phyloP scores from a whole-genome alignment of 2,329 filamentous ascomycete genomes.

The Aspergillus carbonarius region DNA sequence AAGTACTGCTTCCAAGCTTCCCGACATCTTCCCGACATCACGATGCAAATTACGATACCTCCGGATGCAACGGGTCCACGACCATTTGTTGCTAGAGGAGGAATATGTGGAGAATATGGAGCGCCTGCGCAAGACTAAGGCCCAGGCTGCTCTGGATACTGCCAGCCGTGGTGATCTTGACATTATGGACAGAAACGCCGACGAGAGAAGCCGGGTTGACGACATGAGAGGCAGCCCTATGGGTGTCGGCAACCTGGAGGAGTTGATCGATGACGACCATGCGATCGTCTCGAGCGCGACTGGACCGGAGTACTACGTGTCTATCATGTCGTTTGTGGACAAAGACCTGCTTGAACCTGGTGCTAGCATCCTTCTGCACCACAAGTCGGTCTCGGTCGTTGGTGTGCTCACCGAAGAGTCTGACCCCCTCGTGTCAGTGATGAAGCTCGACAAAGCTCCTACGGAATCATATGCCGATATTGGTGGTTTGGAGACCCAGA shows the following conservation, averaged over 20 bases:
- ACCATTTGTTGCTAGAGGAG: slow-evolving; percentile 93
- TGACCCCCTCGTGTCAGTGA: slow-evolving; percentile 92
- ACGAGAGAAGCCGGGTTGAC: slow-evolving; percentile 91
- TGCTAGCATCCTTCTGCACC: slow-evolving; percentile 89
- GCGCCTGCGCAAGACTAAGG: slow-evolving; percentile 87
- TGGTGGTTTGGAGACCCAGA: slow-evolving; percentile 90
- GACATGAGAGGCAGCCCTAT: slow-evolving; percentile 98
- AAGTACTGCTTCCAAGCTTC: slow-evolving; percentile 92
- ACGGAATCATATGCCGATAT: slow-evolving; percentile 99
- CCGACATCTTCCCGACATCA: slow-evolving; percentile 89
- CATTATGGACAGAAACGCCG: slow-evolving; percentile 81
- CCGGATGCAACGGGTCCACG: slow-evolving; percentile 97
- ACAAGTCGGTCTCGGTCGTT: slow-evolving; percentile 97
- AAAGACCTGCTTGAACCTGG: slow-evolving; percentile 97
- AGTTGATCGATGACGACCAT: slow-evolving; percentile 99
- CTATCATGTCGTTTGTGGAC: slow-evolving; percentile 99
- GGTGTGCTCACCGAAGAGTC: slow-evolving; percentile 95
- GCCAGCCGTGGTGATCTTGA: slow-evolving; percentile 65
- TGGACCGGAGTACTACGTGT: slow-evolving; percentile 97
- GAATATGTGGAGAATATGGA: slow-evolving; percentile 99
- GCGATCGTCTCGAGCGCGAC: slow-evolving; percentile 97
- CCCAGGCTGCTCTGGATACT: slow-evolving; percentile 59
- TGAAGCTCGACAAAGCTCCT: slow-evolving; percentile 98
- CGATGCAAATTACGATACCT: slow-evolving; percentile 96
- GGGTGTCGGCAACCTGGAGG: slow-evolving; percentile 95